Base-by-base conservation (phyloP, 129 eudicot genomes). In the Chrysanthemum makinoi region DNA sequence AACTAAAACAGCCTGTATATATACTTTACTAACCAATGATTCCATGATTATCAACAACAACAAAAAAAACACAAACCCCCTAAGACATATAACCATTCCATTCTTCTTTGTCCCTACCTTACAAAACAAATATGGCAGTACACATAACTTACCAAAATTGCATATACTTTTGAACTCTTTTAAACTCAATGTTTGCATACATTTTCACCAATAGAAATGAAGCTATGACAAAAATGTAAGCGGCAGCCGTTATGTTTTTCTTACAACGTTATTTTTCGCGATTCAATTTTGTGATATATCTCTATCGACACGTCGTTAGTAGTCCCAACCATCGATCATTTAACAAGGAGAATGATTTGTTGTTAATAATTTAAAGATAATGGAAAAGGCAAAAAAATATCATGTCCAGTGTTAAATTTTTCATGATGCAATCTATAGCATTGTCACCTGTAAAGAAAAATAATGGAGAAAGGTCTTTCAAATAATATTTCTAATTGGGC, bases 1-100 rank as follows among this genome's bases (percentile, higher is more conserved):
- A 64, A 58, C 79, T 20, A 65, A 47, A 43, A 74, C 56, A 65
- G 46, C 70, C 71, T 74, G 28, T 75, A 65, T 28, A 10, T 75
- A 65, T 47, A n/a, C 50, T 55, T 48, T 18, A 47, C 61, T 72
- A 28, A 51, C 60, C 69, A 72, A 72, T 72, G 75, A 56, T 69
- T 69, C 51, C 62, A 69, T 69, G 51, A 14, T 56, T 48, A 16
- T 55, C 5, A 9, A 65, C 51, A 72, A 19, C 5, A 9, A 65
- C 51, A 72, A 19, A 74, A 63, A 63, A 33, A 44, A 59, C 39
- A 60, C 77, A 48, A 30, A 26, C 73, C 59, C 74, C 74, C 30
- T 28, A 75, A 55, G 20, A 75, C 66, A 66, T 75, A 22, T 62
- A 75, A 58, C 65, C 24, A 30, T 39, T 47, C 65, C 24, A 30